Percentiles rank a stretch among this genome's conserved stretches.
These are phyloP conservation scores for Alloteropsis angusta DNA, from an alignment of 202 grass and related monocot genomes.

Conservation along the genomic window DNA sequence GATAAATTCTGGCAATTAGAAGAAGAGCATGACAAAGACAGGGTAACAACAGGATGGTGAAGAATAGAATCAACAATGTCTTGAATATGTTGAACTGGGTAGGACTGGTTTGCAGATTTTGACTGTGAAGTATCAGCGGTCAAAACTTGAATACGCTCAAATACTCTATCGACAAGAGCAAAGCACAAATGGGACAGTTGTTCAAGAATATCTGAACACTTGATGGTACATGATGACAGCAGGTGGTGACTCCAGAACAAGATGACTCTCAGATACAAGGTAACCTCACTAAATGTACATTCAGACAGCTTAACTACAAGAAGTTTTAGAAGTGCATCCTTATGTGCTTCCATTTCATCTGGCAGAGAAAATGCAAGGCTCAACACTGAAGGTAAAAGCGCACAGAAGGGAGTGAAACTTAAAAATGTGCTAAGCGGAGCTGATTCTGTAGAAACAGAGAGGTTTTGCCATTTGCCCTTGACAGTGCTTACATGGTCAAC, in stretches of 20 bases:
- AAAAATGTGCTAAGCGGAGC: constrained; percentile 56
- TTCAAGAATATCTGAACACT: constrained; percentile 47
- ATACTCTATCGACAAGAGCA: constrained; percentile 62
- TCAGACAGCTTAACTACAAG: constrained; percentile 57
- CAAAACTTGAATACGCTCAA: constrained; percentile 44
- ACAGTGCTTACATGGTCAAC: constrained; percentile 10
- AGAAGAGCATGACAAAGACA: constrained; percentile 47
- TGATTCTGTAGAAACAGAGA: constrained; percentile 36
- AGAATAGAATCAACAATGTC: constrained; percentile 61
- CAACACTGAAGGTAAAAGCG: constrained; percentile 58
- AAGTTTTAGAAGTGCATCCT: constrained; percentile 39
- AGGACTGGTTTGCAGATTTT: constrained; percentile 8
- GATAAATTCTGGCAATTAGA: constrained; percentile 25
- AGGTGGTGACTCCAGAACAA: constrained; percentile 72
- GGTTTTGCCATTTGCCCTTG: constrained; percentile 13
- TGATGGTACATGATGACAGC: constrained; percentile 43
- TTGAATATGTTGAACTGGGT: constrained; percentile 19
- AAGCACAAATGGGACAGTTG: constrained; percentile 49
- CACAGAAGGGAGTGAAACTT: constrained; percentile 55
- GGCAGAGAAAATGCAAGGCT: constrained; percentile 28
- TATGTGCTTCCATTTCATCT: constrained; percentile 27
- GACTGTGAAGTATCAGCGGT: constrained; percentile 8
- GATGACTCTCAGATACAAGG: constrained; percentile 47
- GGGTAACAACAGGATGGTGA: constrained; percentile 59
- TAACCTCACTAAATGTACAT: constrained; percentile 42